These are phyloP conservation scores for Canavalia ensiformis DNA, from an alignment of 306 rosid genomes.

Conservation along the genomic window DNA sequence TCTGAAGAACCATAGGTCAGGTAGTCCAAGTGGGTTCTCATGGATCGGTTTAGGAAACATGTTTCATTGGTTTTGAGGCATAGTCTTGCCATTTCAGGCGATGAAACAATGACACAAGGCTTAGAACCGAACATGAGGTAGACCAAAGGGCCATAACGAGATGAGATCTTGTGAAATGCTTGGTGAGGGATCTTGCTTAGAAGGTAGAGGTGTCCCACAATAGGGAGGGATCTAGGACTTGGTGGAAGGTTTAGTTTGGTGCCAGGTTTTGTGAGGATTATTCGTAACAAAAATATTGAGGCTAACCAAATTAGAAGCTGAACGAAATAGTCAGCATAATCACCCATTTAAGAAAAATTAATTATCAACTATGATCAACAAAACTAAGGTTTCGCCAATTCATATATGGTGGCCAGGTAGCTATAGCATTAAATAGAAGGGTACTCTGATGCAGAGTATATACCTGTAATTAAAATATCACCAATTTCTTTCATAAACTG, in stretches of 20 bases:
- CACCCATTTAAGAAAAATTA: slow-evolving; percentile 17
- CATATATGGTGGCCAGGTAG: slow-evolving; percentile 30
- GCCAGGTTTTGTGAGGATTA: background rate
- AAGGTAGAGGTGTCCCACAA: slow-evolving; percentile 55
- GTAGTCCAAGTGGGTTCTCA: slow-evolving; percentile 53
- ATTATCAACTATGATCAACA: background rate
- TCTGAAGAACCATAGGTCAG: slow-evolving; percentile 63
- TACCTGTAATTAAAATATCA: background rate
- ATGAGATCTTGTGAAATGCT: slow-evolving; percentile 58
- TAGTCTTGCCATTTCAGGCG: slow-evolving; percentile 62
- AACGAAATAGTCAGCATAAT: slow-evolving; percentile 16
- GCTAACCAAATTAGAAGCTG: slow-evolving; percentile 26
- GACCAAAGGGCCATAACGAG: slow-evolving; percentile 62
- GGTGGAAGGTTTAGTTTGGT: slow-evolving; percentile 43
- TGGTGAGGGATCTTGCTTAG: slow-evolving; percentile 58
- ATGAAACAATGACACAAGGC: slow-evolving; percentile 63
- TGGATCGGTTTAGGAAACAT: slow-evolving; percentile 61
- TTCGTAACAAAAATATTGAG: slow-evolving; percentile 16
- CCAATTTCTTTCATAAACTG: background rate
- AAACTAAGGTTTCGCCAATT: slow-evolving; percentile 20
- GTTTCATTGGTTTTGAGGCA: slow-evolving; percentile 63
- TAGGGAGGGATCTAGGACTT: slow-evolving; percentile 49
- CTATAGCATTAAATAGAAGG: background rate
- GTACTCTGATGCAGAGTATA: background rate
- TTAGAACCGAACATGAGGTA: slow-evolving; percentile 62